Evolutionary conservation across 2,329 filamentous ascomycete species (phyloP).

Genomic region (Ambrosiella beaveri): DNA sequence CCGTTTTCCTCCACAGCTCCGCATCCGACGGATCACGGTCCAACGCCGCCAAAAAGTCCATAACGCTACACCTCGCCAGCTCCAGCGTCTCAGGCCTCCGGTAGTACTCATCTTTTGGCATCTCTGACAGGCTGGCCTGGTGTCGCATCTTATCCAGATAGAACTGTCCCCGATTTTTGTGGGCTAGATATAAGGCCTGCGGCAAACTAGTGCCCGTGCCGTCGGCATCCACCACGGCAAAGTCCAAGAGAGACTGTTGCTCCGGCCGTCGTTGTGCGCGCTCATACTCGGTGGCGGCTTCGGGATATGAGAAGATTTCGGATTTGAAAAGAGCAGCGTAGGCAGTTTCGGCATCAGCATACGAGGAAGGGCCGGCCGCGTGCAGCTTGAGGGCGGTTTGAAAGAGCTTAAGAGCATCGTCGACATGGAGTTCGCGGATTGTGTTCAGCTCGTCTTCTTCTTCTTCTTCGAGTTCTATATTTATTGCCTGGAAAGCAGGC

Average conservation of each 20-base stretch:
- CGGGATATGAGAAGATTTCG: slow-evolving; percentile 84
- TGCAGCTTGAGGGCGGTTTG: slow-evolving; percentile 83
- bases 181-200: slow-evolving; percentile 79
- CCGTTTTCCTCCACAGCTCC: slow-evolving; percentile 44
- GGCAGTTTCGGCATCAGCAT: slow-evolving; percentile 58
- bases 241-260: slow-evolving; percentile 24
- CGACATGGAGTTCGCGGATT: slow-evolving; percentile 81
- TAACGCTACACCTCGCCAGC: slow-evolving; percentile 30
- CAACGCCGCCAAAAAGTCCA: slow-evolving; percentile 40
- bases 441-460: slow-evolving; percentile 84
- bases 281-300: slow-evolving; percentile 70
- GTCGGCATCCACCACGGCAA: slow-evolving; percentile 11
- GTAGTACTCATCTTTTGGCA: slow-evolving; percentile 20
- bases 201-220: slow-evolving; percentile 49
- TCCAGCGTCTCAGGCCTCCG: slow-evolving; percentile 22
- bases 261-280: slow-evolving; percentile 44
- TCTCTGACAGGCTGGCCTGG: slow-evolving; percentile 22
- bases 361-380: slow-evolving; percentile 63
- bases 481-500: slow-evolving; percentile 69
- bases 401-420: slow-evolving; percentile 90
- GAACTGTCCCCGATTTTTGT: slow-evolving; percentile 93
- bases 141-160: slow-evolving; percentile 56
- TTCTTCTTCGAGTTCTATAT: slow-evolving; percentile 84
- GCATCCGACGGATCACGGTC: slow-evolving; percentile 51
- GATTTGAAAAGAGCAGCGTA: slow-evolving; percentile 77